Evolutionary conservation across 768 basidiomycete genomes (phyloP).

Genomic region (Suillus tomentosus): DNA sequence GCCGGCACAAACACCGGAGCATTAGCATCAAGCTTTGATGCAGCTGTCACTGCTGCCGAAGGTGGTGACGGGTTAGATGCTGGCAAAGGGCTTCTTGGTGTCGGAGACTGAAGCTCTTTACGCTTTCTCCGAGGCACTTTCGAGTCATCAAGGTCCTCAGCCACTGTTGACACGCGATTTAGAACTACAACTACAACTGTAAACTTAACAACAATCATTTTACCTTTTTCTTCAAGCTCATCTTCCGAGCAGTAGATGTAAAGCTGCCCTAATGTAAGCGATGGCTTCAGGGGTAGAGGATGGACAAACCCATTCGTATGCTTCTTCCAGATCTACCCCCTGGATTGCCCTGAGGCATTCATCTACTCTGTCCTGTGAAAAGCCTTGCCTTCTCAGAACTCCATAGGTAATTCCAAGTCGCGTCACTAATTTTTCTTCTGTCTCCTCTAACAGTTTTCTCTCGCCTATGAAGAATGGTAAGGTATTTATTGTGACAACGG

Average conservation of each 20-base stretch:
- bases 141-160: constrained; percentile 15
- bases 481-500: not conserved
- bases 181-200: constrained; percentile 9
- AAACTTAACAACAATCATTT: constrained; percentile 13
- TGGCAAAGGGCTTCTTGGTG: constrained; percentile 6
- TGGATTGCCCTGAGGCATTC: constrained; percentile 68
- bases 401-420: constrained; percentile 82
- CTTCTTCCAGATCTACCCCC: constrained; percentile 82
- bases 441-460: constrained; percentile 46
- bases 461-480: constrained; percentile 22
- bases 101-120: constrained; percentile 10
- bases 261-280: constrained; percentile 47
- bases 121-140: constrained; percentile 17
- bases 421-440: constrained; percentile 70
- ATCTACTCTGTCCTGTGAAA: constrained; percentile 64
- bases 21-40: constrained; percentile 40
- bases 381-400: constrained; percentile 75
- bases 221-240: constrained; percentile 52
- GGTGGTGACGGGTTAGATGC: constrained; percentile 10
- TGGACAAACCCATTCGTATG: constrained; percentile 81
- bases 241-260: constrained; percentile 62
- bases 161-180: constrained; percentile 4
- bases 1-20: constrained; percentile 43
- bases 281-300: not conserved
- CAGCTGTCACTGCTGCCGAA: constrained; percentile 14